These are phyloP conservation scores for Atkinsonella texensis DNA, from an alignment of 2,329 filamentous ascomycete genomes.

Conservation along the genomic window DNA sequence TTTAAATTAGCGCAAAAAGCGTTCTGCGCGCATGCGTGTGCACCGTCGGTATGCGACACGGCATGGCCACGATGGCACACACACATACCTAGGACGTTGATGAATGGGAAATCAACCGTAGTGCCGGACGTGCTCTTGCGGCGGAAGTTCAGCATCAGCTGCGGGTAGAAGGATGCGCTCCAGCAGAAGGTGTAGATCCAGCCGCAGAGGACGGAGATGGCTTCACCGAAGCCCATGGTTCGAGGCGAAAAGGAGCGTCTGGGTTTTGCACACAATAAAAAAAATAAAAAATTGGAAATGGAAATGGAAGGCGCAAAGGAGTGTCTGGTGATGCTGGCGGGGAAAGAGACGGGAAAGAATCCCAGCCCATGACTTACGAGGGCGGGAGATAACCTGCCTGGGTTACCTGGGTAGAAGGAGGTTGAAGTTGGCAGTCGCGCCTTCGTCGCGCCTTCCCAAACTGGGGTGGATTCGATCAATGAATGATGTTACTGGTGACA, in stretches of 20 bases:
- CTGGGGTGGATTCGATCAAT: background rate
- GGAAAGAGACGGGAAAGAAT: background rate
- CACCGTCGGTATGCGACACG: too few relatives aligned
- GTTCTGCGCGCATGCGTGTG: too few relatives aligned
- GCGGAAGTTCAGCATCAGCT: constrained; percentile 66
- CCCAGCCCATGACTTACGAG: background rate
- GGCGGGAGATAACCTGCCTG: background rate
- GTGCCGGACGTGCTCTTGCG: constrained; percentile 71
- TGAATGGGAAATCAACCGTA: constrained; percentile 74
- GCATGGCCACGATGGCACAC: too few relatives aligned
- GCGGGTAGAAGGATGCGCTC: constrained; percentile 89
- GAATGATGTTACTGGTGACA: too few relatives aligned
- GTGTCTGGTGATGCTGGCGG: background rate
- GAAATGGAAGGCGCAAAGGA: background rate
- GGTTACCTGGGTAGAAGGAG: too few relatives aligned
- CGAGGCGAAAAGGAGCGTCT: background rate
- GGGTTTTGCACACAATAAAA: background rate
- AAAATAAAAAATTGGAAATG: too few relatives aligned
- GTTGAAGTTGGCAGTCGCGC: background rate
- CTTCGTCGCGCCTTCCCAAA: background rate
- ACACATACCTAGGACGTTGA: constrained; percentile 49
- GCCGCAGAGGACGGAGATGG: constrained; percentile 50
- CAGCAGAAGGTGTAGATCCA: constrained; percentile 68
- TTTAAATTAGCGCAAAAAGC: too few relatives aligned
- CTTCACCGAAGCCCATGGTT: constrained; percentile 27